Evolutionary conservation across 2,329 filamentous ascomycete species (phyloP).

Genomic region (Nemania sp.): DNA sequence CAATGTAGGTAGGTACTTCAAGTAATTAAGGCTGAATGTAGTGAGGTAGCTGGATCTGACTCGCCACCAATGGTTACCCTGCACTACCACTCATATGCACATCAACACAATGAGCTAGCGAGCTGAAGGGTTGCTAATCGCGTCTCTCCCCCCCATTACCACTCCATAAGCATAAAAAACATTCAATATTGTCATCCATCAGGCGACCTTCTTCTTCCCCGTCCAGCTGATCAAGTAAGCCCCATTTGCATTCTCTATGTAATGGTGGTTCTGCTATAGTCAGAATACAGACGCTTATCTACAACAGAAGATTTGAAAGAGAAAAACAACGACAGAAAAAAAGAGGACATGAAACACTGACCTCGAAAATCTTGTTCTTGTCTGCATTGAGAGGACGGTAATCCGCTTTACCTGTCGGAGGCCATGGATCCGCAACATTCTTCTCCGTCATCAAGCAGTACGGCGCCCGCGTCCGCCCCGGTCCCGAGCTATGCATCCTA

Average conservation of each 20-base stretch:
- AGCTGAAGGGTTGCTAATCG: conserved; percentile 14
- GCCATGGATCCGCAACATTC: conserved; percentile 27
- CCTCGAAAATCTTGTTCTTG: not conserved
- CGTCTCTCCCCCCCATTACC: not conserved
- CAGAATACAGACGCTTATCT: not conserved
- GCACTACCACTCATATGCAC: not conserved
- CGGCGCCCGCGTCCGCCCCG: conserved; percentile 7
- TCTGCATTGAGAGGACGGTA: conserved; percentile 12
- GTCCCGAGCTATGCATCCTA: conserved; percentile 31
- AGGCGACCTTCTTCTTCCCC: not conserved
- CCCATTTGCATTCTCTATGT: not conserved
- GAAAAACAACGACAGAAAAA: too few relatives aligned
- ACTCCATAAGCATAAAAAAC: conserved; percentile 9
- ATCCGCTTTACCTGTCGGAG: conserved; percentile 29
- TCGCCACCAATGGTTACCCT: not conserved
- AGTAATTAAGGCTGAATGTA: not conserved
- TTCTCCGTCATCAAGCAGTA: conserved; percentile 4
- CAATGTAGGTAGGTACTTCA: too few relatives aligned
- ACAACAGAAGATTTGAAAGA: not conserved
- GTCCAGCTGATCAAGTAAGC: not conserved
- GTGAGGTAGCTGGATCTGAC: not conserved
- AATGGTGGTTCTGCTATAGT: not conserved
- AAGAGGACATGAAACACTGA: conserved; percentile 16
- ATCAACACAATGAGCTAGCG: conserved; percentile 5
- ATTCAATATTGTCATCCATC: not conserved